Evolutionary conservation across 2,329 filamentous ascomycete species (phyloP), one percentile per base, ranked within the genome.

Genomic region (Aspergillus hiratsukae): DNA sequence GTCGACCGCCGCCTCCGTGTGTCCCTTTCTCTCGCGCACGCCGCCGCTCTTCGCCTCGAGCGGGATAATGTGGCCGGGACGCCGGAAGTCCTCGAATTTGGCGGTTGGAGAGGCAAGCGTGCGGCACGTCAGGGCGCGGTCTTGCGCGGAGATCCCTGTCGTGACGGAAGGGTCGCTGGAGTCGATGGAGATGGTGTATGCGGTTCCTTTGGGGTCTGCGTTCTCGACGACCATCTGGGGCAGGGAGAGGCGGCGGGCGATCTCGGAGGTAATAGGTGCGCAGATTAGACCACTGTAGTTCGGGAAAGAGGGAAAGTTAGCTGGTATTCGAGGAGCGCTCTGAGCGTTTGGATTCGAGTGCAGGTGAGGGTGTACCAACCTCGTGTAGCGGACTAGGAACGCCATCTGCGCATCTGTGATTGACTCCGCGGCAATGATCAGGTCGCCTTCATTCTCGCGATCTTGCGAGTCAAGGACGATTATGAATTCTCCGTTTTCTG

Each of bases 361-460:
- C n/a, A 43, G 48, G 31, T 3, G 14, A 37, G 14, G 48, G 1
- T 29, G 49, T 23, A 41, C 63, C 54, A 67, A 80, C 78, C 78
- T 91, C 41, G 89, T 89, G 80, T 96, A 86, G 68, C 91, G 90
- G 74, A 99, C 85, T 83, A 99, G 87, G 80, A 97, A 99, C 67
- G 91, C 90, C 87, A 96, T 95, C 77, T 97, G 93, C 63, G 89
- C 83, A 25, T 91, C 82, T 8, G 93, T 96, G 62, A 97, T 79
- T 68, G 88, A 83, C 64, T 91, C 80, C 60, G 91, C 93, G 64
- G 94, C 90, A 70, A 97, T 95, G 75, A 97, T 97, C 50, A 99
- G 85, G 78, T 99, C 94, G 75, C 92, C 94, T 82, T 99, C 94
- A 75, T 99, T 99, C 76, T 99, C 94, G 75, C 94, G 92, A 60